Evolutionary conservation across 176 grass and related monocot genomes (phyloP).

Genomic region (Cenchrus purpureus): DNA sequence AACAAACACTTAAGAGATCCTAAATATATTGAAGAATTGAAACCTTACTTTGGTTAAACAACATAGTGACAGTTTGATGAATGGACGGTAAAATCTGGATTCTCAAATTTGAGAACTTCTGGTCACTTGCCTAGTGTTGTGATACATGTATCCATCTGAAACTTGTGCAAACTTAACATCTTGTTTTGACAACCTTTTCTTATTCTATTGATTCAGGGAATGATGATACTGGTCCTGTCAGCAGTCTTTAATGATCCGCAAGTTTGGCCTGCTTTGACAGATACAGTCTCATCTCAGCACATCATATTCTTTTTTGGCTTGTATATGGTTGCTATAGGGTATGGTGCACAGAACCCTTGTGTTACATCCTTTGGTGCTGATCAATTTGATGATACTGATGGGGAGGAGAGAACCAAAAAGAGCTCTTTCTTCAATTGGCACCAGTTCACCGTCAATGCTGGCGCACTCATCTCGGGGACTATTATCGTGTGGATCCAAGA

Average conservation of each 20-base stretch:
- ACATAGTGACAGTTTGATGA: neutral
- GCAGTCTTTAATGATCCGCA: slow-evolving; percentile 40
- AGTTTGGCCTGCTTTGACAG: slow-evolving; percentile 43
- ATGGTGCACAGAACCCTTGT: slow-evolving; percentile 70
- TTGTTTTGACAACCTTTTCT: neutral
- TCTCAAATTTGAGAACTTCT: neutral
- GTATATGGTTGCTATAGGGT: slow-evolving; percentile 82
- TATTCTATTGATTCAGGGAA: slow-evolving; percentile 52
- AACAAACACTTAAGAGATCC: slow-evolving; percentile 2
- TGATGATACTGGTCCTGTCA: slow-evolving; percentile 71
- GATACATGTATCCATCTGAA: neutral
- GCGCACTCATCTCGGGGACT: slow-evolving; percentile 65
- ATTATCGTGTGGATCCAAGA: slow-evolving; percentile 84
- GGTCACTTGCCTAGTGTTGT: neutral
- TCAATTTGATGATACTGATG: slow-evolving; percentile 86
- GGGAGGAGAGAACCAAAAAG: slow-evolving; percentile 58
- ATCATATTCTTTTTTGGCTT: slow-evolving; percentile 68
- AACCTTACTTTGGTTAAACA: neutral
- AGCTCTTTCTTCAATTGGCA: slow-evolving; percentile 88
- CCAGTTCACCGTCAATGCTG: slow-evolving; percentile 70
- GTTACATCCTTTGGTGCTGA: slow-evolving; percentile 82
- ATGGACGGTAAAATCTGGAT: neutral
- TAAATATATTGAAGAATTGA: neutral
- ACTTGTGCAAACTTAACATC: neutral
- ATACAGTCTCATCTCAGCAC: slow-evolving; percentile 52